Conservation (phyloP, 1,139 yeast genomes). For the Ogataea hybrid region DNA sequence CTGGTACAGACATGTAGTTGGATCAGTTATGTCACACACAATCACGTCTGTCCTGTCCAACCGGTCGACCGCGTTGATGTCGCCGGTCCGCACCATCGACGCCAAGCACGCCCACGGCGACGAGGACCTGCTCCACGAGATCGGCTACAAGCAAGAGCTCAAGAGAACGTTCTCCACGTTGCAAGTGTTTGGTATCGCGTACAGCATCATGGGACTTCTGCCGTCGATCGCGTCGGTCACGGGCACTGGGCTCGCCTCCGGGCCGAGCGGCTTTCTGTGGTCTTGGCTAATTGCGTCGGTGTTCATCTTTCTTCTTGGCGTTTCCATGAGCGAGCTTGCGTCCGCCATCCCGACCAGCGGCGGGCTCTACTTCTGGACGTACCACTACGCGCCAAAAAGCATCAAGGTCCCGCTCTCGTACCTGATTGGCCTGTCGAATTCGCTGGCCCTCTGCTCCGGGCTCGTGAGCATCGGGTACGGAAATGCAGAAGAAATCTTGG, state of each 20-base stretch:
- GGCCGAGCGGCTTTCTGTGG: slow-evolving; percentile 61
- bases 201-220: slow-evolving; percentile 51
- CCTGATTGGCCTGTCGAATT: slow-evolving; percentile 58
- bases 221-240: slow-evolving; percentile 45
- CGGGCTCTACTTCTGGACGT: slow-evolving; percentile 61
- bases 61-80: slow-evolving; percentile 18
- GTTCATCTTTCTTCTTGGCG: slow-evolving; percentile 49
- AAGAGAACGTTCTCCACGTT: slow-evolving; percentile 45
- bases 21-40: neutral
- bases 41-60: slow-evolving; percentile 17
- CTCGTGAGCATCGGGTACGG: slow-evolving; percentile 60
- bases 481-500: slow-evolving; percentile 50
- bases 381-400: slow-evolving; percentile 50
- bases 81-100: slow-evolving; percentile 29
- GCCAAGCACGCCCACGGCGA: slow-evolving; percentile 33
- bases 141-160: slow-evolving; percentile 53
- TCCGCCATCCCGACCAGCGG: slow-evolving; percentile 71
- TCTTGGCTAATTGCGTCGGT: slow-evolving; percentile 59
- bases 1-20: neutral
- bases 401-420: slow-evolving; percentile 46
- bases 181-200: slow-evolving; percentile 54
- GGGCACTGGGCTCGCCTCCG: slow-evolving; percentile 42
- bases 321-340: slow-evolving; percentile 60
- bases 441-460: slow-evolving; percentile 56
- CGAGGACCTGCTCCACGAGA: slow-evolving; percentile 43